phyloP scores from a whole-genome alignment of 2,329 filamentous ascomycete genomes.

The Nemania sp. region DNA sequence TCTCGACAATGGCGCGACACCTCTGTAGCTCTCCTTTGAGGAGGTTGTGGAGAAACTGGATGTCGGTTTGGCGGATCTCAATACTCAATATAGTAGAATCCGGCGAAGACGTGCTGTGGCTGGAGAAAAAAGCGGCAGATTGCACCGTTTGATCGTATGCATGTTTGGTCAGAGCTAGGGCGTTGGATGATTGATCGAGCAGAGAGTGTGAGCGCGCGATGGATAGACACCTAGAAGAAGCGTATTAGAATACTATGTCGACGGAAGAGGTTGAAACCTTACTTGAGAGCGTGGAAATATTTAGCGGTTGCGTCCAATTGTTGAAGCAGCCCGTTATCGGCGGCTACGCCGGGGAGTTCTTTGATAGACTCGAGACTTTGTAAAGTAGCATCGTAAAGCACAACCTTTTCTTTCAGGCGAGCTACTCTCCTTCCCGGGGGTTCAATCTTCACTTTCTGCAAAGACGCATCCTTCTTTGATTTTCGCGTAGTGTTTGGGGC shows the following conservation, averaged over 20 bases:
- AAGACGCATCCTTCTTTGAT: constrained; percentile 65
- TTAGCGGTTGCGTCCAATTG: constrained; percentile 82
- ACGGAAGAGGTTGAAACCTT: constrained; percentile 49
- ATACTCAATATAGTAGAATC: constrained; percentile 71
- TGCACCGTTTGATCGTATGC: constrained; percentile 72
- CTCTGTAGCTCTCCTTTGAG: constrained; percentile 81
- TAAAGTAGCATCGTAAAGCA: constrained; percentile 89
- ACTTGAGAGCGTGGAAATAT: constrained; percentile 93
- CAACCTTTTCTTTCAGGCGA: constrained; percentile 85
- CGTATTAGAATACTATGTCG: constrained; percentile 33
- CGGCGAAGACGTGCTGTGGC: constrained; percentile 50
- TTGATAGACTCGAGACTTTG: constrained; percentile 92
- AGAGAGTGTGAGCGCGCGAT: constrained; percentile 87
- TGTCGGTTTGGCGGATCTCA: constrained; percentile 70
- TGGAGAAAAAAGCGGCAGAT: constrained; percentile 62
- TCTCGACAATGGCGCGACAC: constrained; percentile 85
- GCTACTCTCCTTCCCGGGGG: constrained; percentile 80
- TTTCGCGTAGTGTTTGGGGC: constrained; percentile 60
- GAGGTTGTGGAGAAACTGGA: constrained; percentile 68
- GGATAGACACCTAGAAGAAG: constrained; percentile 74
- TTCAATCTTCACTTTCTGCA: constrained; percentile 60
- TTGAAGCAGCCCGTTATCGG: constrained; percentile 79
- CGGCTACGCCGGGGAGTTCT: constrained; percentile 88
- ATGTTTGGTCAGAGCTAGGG: constrained; percentile 85
- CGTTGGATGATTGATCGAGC: constrained; percentile 77